Evolutionary conservation across 257 asterid species (phyloP), one percentile per base, ranked within the genome.

Genomic region (Verbascum thapsus): DNA sequence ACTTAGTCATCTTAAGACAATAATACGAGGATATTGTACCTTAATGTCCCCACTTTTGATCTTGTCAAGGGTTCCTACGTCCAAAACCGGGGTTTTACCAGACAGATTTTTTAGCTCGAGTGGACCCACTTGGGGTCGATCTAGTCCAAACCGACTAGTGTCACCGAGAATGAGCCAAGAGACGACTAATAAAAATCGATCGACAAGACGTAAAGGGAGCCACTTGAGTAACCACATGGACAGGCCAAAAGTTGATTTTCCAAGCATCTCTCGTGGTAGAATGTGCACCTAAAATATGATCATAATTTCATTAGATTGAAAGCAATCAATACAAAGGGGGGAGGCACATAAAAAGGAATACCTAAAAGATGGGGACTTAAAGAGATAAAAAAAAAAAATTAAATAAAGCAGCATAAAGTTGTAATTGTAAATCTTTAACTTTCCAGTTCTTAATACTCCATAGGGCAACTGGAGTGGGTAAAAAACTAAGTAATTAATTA

Each of bases 201-300:
- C 95, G 60, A 87, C 94, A 48, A 85, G 71, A 57, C 80, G 81
- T 4, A 79, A 49, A 49, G 95, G 95, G 38, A 87, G 63, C 94
- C 94, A 85, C 80, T 87, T 87, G 16, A 87, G 85, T 61, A 87
- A 69, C 78, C 81, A 77, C 94, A 85, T 87, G 66, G 90, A 79
- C 78, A 87, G 64, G 55, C 90, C 90, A 60, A 85, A 87, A 66
- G 95, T 87, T 7, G 95, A 87, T 67, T 64, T 79, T 43, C 95
- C 95, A 53, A 87, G 73, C 85, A 87, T 85, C 65, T 85, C 90
- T 75, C 71, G 80, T 72, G 95, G 95, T 74, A 88, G 83, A 69
- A 88, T 76, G 76, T 88, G 96, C 59, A 88, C 88, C 96, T 88
- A 77, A 39, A 63, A 22, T 23, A 26, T 26, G 32, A 26, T 26